phyloP scores from a whole-genome alignment of 129 eudicot species.

The Chrysanthemum seticuspe region DNA sequence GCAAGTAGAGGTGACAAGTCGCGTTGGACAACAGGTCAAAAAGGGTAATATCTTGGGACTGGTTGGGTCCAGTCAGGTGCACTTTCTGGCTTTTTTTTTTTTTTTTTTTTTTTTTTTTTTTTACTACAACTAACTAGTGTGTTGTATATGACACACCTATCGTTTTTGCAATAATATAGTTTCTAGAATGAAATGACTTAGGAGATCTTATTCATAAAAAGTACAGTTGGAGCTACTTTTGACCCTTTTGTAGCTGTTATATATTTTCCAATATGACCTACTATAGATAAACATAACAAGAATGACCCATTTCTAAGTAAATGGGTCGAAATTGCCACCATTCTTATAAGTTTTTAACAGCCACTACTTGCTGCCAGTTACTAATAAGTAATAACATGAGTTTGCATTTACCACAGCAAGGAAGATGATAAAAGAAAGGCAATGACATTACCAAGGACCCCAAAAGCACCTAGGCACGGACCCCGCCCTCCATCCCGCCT shows the following conservation, averaged over 20 bases:
- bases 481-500: conserved; percentile 83
- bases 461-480: conserved; percentile 92
- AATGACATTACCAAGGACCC: conserved; percentile 65
- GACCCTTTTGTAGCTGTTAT: not conserved
- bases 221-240: no score
- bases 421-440: conserved; percentile 47
- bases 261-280: not conserved
- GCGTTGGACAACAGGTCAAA: not conserved
- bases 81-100: no score
- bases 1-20: not conserved
- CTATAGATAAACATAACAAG: not conserved
- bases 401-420: conserved; percentile 42
- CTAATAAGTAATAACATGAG: conserved; percentile 22
- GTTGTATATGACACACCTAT: no score
- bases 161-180: no score
- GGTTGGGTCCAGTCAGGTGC: not conserved
- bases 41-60: not conserved
- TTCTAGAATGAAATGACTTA: no score
- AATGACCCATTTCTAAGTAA: not conserved
- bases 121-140: no score
- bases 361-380: not conserved
- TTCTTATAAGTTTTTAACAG: no score
- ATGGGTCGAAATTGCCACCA: not conserved
- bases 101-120: no score
- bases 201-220: no score